These are phyloP conservation scores for Dryadomyces sulphureus DNA, from an alignment of 2,329 filamentous ascomycete genomes.

Conservation along the genomic window DNA sequence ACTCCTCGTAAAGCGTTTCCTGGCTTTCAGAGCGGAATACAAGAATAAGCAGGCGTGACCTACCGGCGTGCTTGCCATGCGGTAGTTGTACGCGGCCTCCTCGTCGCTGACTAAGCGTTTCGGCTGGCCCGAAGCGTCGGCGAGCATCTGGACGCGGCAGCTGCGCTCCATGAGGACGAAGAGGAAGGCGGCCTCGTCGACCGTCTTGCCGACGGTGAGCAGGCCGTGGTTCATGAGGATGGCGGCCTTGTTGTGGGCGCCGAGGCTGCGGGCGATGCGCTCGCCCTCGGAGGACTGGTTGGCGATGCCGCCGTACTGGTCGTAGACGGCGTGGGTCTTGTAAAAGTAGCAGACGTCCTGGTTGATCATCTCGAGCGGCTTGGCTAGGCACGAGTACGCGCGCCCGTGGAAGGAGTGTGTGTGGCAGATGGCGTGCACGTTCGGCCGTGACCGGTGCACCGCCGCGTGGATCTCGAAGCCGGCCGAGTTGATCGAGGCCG, in stretches of 20 bases:
- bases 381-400: constrained; percentile 40
- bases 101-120: constrained; percentile 19
- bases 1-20: constrained; percentile 34
- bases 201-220: constrained; percentile 42
- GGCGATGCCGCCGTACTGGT: constrained; percentile 45
- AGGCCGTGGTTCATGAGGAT: constrained; percentile 49
- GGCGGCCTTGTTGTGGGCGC: constrained; percentile 31
- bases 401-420: constrained; percentile 39
- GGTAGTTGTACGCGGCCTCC: constrained; percentile 18
- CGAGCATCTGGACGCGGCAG: constrained; percentile 48
- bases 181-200: constrained; percentile 48
- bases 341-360: constrained; percentile 41
- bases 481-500: constrained; percentile 33
- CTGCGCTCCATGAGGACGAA: constrained; percentile 49
- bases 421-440: constrained; percentile 43
- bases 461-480: constrained; percentile 45
- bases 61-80: constrained; percentile 12
- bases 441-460: constrained; percentile 38
- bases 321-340: constrained; percentile 39
- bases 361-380: constrained; percentile 44
- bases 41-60: not conserved
- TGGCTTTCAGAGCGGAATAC: not conserved
- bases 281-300: constrained; percentile 39
- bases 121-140: constrained; percentile 32
- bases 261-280: constrained; percentile 27